Evolutionary conservation across 2,329 filamentous ascomycete species (phyloP), one percentile per base, ranked within the genome.

Genomic region (Ceratocystis harringtonii): DNA sequence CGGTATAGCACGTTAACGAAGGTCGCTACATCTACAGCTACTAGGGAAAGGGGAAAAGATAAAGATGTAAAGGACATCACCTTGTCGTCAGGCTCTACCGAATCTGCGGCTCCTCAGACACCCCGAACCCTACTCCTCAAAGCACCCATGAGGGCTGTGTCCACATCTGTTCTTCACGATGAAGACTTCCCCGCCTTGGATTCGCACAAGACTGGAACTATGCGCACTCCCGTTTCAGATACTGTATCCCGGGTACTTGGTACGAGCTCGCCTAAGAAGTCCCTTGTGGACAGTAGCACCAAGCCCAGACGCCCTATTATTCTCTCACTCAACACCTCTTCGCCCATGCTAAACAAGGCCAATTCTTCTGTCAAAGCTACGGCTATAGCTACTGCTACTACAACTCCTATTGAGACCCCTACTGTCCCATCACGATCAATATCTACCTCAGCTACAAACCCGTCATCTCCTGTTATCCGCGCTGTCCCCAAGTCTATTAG

Each of bases 161-260:
- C 61, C 10, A 62, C 30, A 41, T 43, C 32, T 3, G 62, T 79
- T 36, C 72, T 85, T 57, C 79, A 84, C 67, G 81, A 84, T 28
- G 83, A 86, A 69, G 84, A 87, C 69, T 87, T 86, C 69, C 84
- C 84, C 10, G 63, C 63, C 44, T 55, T 67, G 30, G 66, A 57
- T 44, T 63, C 58, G 17, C 62, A 45, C 15, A 65, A 65, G 30
- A 22, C 52, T 17, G 25, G 44, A 5, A 43, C 25, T 19, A 32
- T 63, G 22, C 66, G 63, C 44, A 50, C 63, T 15, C 57, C 63
- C 28, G 41, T 65, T 32, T 45, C 55, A 5, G 15, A 17, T 19
- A 61, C 6, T 1, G 5, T 50, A 3, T 43, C 62, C 8, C 62
- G 62, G 7, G 45, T 12, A 41, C 44, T 36, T 12, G 43, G 41